Conservation (phyloP, 192 early-diverging fungal species). For the Tieghemiomyces parasiticus region DNA sequence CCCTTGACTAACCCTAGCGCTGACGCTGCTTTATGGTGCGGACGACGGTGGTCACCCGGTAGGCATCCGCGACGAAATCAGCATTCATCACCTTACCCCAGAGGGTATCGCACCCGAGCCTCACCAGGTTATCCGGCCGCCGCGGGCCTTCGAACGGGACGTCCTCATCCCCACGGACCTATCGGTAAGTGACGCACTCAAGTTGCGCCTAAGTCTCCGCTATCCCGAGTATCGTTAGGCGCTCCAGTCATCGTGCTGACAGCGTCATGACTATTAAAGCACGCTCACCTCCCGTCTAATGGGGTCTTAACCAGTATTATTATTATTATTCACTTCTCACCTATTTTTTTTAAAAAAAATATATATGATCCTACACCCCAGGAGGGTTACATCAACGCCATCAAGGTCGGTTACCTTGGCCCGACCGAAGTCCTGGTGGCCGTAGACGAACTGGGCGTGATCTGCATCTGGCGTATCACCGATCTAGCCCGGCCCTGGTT, state of each 20-base stretch:
- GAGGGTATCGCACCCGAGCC: neutral
- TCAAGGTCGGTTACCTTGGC: slow-evolving; percentile 32
- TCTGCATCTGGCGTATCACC: slow-evolving; percentile 34
- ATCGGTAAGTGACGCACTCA: neutral
- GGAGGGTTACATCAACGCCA: slow-evolving; percentile 32
- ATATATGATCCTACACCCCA: too few species aligned
- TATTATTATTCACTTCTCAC: neutral
- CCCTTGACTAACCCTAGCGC: neutral
- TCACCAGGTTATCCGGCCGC: neutral
- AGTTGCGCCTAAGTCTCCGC: neutral
- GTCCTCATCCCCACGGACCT: neutral
- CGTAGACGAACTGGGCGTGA: slow-evolving; percentile 34
- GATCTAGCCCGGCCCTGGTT: slow-evolving; percentile 16
- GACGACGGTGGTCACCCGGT: too few species aligned
- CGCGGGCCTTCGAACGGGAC: neutral
- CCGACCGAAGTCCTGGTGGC: slow-evolving; percentile 35
- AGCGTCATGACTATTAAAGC: neutral
- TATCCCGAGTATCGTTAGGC: neutral
- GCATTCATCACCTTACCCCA: neutral
- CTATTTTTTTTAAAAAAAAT: neutral
- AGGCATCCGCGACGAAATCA: neutral
- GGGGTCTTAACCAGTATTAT: neutral
- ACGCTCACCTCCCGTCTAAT: neutral
- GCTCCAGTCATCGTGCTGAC: neutral
- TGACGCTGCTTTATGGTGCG: neutral